Base-by-base conservation (phyloP, 495 filamentous ascomycete genomes). In the Aspergillus wentii region DNA sequence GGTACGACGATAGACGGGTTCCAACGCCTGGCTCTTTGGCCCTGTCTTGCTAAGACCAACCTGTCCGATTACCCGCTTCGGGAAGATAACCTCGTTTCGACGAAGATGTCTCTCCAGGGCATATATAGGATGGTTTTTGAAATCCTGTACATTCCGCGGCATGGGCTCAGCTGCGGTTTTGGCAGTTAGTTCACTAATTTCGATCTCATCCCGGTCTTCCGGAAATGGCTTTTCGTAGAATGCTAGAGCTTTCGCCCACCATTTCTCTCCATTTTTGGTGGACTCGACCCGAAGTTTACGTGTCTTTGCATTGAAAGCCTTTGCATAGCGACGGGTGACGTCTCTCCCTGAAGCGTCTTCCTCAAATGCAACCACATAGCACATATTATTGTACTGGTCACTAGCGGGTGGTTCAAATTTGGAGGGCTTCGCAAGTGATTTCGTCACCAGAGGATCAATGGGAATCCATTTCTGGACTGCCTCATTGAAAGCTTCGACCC, bases 111-210 rank as follows among this genome's bases (percentile, higher is more conserved):
- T 72, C 48, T 95, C 85, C 1, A 99, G 72, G 2, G 86, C 89
- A 51, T 90, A 96, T 30, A 86, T 62, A 0, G 94, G 94, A 59
- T 99, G 92, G 48, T 85, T 80, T 54, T 94, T 95, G 62, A 96
- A 94, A 51, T 97, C 91, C 30, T 80, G 76, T 13, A 96, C 77
- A 46, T 89, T 95, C 30, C 79, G 76, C 4, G 92, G 92, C 80
- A 99, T 89, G 4, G 85, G 84, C 52, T 99, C 92, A 8, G 71
- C 66, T 0, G 80, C 78, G 40, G 86, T 82, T 41, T 74, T 77
- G 5, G 74, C 71, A 0, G 76, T 70, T 3, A 98, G 62, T 48
- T 94, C 89, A 8, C 70, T 79, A 19, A 83, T 70, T 54, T 98
- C 92, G 17, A 92, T 74, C 57, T 87, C 81, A 48, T 95, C 88